Base-by-base conservation (phyloP, 169 alveolate genomes). In the Eimeria zaria region DNA sequence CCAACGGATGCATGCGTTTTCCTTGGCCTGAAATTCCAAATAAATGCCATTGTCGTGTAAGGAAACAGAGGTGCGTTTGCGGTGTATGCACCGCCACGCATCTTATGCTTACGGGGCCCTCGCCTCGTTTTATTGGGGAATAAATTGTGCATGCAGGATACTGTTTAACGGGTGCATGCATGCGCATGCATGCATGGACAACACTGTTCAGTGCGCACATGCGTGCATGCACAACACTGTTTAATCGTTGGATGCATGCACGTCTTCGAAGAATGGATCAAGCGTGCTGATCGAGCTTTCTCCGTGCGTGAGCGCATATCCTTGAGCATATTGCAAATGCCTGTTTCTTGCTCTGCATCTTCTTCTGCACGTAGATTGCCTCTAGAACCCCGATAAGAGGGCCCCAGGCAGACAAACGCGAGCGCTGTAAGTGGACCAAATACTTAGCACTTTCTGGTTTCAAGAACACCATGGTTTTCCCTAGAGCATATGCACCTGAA, bases 381-480 rank as follows among this genome's bases (percentile, higher is more conserved):
- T 98, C 99, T 58, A 98, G 60, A n/a, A 98, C 97, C 20, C 97
- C 98, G 6, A 98, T 98, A 69, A 98, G 98, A 16, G 99, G 99
- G 69, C 97, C 99, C 99, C 99, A 98, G 36, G 98, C 98, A 30
- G 99, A 97, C 60, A 98, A 97, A 36, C 97, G 98, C 84, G 98
- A 99, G 48, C 99, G 97, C 96, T 98, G 99, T 14, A 98, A 51
- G 71, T 97, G 98, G 18, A 99, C 97, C 93, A 98, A 96, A 71
- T 97, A 97, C 96, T 98, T 98, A 27, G 99, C 98, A 22, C 98
- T 98, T 73, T 98, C 98, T 89, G 98, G 99, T 69, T 98, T 98
- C 95, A 98, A 96, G 98, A 98, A 98, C 55, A 98, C 98, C 99
- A 98, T 98, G 18, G 99, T 98, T 93, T 98, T 97, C 27, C 99